These are phyloP conservation scores for Tricholoma saponaceum DNA, from an alignment of 768 basidiomycete genomes.

Conservation along the genomic window DNA sequence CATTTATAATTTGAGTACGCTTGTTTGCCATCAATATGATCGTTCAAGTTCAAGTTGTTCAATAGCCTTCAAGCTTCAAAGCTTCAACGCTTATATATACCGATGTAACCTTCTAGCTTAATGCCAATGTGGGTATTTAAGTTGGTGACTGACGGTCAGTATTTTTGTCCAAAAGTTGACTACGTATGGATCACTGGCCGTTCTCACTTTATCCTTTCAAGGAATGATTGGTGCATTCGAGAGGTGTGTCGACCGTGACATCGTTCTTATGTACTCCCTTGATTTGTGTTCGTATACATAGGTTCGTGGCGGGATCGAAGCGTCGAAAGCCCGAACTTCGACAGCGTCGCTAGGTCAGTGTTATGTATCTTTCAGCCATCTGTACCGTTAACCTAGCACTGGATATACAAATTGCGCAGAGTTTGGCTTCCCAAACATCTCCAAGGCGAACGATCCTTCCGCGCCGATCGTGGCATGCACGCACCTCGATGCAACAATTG, in stretches of 20 bases:
- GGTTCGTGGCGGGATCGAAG: conserved; percentile 16
- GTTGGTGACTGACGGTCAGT: too few species aligned
- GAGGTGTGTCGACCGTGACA: background rate
- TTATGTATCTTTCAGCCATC: background rate
- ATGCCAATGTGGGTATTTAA: too few species aligned
- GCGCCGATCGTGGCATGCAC: conserved; percentile 15
- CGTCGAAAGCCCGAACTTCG: conserved; percentile 4
- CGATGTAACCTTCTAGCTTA: too few species aligned
- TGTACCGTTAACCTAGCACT: background rate
- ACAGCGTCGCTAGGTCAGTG: conserved; percentile 3
- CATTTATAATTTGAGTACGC: too few species aligned
- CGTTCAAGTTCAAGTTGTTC: too few species aligned
- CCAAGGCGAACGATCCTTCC: conserved; percentile 16
- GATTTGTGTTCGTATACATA: background rate
- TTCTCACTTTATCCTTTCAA: too few species aligned
- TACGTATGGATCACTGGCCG: too few species aligned
- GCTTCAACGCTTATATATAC: too few species aligned
- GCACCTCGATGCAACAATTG: conserved; percentile 17
- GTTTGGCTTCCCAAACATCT: conserved; percentile 17
- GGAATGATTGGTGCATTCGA: conserved; percentile 6
- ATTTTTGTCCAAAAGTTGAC: too few species aligned
- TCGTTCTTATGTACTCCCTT: background rate
- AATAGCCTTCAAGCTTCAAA: too few species aligned
- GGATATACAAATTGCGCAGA: conserved; percentile 7
- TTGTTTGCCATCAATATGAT: too few species aligned